Percentiles rank a stretch among this genome's conserved stretches.
phyloP scores from a whole-genome alignment of 148 eudicot species.

The Amaranthus hypochondriacus region DNA sequence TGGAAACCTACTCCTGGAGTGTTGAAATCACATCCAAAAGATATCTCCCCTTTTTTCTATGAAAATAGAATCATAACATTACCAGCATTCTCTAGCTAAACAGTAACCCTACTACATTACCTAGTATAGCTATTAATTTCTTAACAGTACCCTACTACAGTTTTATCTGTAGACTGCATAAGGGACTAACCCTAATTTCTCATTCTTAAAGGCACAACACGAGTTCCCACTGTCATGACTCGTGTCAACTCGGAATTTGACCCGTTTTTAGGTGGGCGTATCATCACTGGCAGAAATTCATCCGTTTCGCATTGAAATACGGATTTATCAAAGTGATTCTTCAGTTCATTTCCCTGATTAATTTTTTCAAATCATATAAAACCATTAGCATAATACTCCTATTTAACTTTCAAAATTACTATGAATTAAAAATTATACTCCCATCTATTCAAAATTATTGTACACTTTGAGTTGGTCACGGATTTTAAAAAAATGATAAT shows the following conservation, averaged over 20 bases:
- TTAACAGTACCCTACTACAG: no score
- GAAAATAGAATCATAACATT: no score
- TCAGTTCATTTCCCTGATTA: conserved; percentile 22
- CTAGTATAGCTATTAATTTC: no score
- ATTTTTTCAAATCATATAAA: not conserved
- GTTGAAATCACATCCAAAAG: not conserved
- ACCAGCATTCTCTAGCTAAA: no score
- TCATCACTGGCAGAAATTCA: conserved; percentile 23
- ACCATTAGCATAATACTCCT: not conserved
- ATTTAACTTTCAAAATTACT: not conserved
- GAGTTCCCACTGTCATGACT: not conserved
- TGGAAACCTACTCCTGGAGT: not conserved
- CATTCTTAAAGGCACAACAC: not conserved
- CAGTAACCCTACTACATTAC: no score
- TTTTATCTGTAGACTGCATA: not conserved
- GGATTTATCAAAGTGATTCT: conserved; percentile 10
- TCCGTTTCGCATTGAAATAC: conserved; percentile 18
- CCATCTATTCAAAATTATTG: no score
- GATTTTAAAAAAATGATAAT: no score
- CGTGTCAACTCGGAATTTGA: not conserved
- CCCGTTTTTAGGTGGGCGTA: conserved; percentile 27
- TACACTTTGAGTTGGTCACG: no score
- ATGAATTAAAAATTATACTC: not conserved
- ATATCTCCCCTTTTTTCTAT: no score
- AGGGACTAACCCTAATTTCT: not conserved